Evolutionary conservation across 225 moss, liverwort and hornwort genomes (phyloP).

Genomic region (Asterella californica): DNA sequence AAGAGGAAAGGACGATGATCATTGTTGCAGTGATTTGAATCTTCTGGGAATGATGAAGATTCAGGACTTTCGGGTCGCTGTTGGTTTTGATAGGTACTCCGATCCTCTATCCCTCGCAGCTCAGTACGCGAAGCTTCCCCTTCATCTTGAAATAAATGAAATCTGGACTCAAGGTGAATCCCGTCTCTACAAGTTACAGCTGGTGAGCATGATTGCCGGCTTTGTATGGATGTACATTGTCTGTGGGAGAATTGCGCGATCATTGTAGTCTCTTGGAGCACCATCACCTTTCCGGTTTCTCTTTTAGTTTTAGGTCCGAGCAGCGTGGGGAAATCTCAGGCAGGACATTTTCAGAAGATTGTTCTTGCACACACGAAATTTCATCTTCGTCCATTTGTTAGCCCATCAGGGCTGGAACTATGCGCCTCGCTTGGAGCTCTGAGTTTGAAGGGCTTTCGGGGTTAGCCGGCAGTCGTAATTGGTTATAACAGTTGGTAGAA

Average conservation of each 20-base stretch:
- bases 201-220: neutral
- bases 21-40: conserved; percentile 2
- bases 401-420: neutral
- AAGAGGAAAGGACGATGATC: neutral
- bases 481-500: neutral
- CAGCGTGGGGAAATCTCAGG: too few relatives aligned
- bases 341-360: neutral
- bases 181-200: neutral
- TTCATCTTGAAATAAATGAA: neutral
- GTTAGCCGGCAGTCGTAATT: neutral
- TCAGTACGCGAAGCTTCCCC: neutral
- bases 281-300: neutral
- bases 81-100: conserved; percentile 13
- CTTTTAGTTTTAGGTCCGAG: conserved; percentile 1
- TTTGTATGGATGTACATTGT: conserved; percentile 2
- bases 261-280: neutral
- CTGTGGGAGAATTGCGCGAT: neutral
- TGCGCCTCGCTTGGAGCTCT: neutral
- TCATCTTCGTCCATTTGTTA: neutral
- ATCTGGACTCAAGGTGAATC: neutral
- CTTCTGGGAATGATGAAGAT: conserved; percentile 1
- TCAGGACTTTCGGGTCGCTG: neutral
- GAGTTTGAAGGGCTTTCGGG: neutral
- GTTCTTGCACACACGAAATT: neutral
- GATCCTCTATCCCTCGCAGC: neutral